Base-by-base conservation (phyloP, 2,329 filamentous ascomycete genomes). In the Microthyrium microscopicum region DNA sequence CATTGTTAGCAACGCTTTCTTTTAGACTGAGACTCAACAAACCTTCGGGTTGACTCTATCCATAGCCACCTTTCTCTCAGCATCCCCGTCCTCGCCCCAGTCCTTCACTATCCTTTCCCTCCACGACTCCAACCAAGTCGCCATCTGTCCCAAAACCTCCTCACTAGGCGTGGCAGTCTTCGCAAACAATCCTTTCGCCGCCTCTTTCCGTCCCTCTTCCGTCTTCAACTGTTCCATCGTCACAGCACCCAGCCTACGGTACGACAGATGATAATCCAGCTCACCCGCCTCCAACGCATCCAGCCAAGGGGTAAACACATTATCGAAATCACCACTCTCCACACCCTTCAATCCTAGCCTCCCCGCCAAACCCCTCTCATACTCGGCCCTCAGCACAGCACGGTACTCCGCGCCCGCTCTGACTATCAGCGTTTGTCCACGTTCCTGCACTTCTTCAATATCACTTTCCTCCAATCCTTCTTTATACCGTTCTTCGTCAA, bases 211-310 rank as follows among this genome's bases (percentile, higher is more conserved):
- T 30, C 64, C 58, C 15, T 76, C 68, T 18, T 76, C 66, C 0
- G 72, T 77, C 19, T 69, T 66, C 5, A 93, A 49, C 4, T 81
- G 69, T 1, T 55, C 55, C 1, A 83, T 40, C 20, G 58, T 67
- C 13, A 93, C 48, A n/a, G 24, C 55, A 33, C 77, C 77, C 1
- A 98, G 62, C 6, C 77, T 70, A 25, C 91, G 70, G 66, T 95
- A 95, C 51, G 91, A 89, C 46, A 91, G 80, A 49, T 92, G 82
- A 55, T 94, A 98, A 52, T 98, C 89, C 3, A 98, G 60, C 48
- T 91, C 80, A 13, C 85, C 59, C 1, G 69, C 68, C 51, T 93
- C 79, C 55, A 98, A 64, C 0, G 71, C 74, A 50, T 94, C 83
- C 1, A 98, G 65, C 8, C 82, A 56, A 35, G 82, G 73, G n/a